Evolutionary conservation across 371 early-diverging fungal genomes (phyloP), one percentile per base, ranked within the genome.

Genomic region (Mortierella sp.): DNA sequence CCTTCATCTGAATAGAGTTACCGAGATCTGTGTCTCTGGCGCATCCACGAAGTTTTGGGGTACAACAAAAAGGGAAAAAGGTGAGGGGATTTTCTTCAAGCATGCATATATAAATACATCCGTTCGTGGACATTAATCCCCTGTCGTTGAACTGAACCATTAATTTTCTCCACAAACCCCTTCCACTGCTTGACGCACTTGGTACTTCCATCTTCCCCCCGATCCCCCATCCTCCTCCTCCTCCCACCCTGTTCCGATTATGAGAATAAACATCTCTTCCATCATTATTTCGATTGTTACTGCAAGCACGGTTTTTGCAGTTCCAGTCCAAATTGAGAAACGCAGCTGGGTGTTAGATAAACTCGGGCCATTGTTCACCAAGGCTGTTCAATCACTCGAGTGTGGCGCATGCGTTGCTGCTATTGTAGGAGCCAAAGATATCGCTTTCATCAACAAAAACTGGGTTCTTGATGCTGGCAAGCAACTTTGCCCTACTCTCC

Each of bases 391-490:
- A 20, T 59, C 73, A 26, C 64, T 81, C 14, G 60, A 66, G 22
- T 81, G 83, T n/a, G 73, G 71, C 22, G 83, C 83, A 11, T 81
- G 73, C 43, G 66, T 62, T 16, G 58, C 67, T 55, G 64, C 73
- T 28, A 14, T 75, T 14, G 32, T 20, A 12, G 67, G 69, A 1
- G 63, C 37, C 57, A 72, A 65, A 37, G 68, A 67, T 22, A 37
- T 68, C 11, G 72, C 80, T 5, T 26, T 52, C 3, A 24, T 79
- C 59, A 78, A 73, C 55, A 70, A 69, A 54, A 43, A 57, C 57
- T 78, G 73, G 78, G 78, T 67, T n/a, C n/a, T 73, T 24, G 54
- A 51, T 62, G 73, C 73, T 18, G 70, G 37, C 28, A 73, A 52
- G 9, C 47, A 61, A 0, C 51, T 75, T 16, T 75, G 75, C 52